These are phyloP conservation scores for Metschnikowia lachancei DNA, from an alignment of 805 yeast species.

Conservation along the genomic window DNA sequence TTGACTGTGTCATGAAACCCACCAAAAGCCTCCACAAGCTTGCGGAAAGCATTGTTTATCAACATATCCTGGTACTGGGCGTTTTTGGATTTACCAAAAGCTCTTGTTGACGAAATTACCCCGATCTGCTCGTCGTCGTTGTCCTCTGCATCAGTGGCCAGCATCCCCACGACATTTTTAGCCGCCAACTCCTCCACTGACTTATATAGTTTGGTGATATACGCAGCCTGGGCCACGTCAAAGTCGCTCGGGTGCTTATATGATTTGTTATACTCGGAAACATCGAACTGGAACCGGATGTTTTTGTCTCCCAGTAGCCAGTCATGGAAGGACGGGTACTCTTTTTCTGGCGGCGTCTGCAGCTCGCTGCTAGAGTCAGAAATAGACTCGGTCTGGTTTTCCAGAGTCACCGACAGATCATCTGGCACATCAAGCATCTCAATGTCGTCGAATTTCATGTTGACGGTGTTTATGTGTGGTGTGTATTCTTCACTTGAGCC, in stretches of 20 bases:
- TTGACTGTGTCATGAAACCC: constrained; percentile 27
- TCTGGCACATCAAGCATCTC: constrained; percentile 45
- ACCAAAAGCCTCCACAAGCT: constrained; percentile 29
- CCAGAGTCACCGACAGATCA: constrained; percentile 24
- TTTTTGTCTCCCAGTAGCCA: constrained; percentile 42
- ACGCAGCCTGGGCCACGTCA: constrained; percentile 43
- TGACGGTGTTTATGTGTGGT: neutral
- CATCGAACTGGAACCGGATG: constrained; percentile 40
- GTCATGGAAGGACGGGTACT: constrained; percentile 44
- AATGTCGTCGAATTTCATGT: constrained; percentile 24
- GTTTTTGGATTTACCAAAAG: constrained; percentile 13
- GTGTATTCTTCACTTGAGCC: neutral
- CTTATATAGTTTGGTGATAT: constrained; percentile 50
- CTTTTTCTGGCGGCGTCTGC: constrained; percentile 11
- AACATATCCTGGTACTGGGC: constrained; percentile 9
- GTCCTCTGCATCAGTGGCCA: constrained; percentile 2
- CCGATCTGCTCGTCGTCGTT: constrained; percentile 33
- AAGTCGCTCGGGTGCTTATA: constrained; percentile 34
- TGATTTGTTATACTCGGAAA: constrained; percentile 38
- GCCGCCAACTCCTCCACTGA: constrained; percentile 42
- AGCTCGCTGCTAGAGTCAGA: constrained; percentile 17
- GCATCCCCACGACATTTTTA: constrained; percentile 12
- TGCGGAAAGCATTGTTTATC: constrained; percentile 27
- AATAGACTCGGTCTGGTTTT: constrained; percentile 30
- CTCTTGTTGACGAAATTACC: constrained; percentile 25